These are phyloP conservation scores for Phaseolus lunatus DNA, from an alignment of 306 rosid species.

Conservation along the genomic window DNA sequence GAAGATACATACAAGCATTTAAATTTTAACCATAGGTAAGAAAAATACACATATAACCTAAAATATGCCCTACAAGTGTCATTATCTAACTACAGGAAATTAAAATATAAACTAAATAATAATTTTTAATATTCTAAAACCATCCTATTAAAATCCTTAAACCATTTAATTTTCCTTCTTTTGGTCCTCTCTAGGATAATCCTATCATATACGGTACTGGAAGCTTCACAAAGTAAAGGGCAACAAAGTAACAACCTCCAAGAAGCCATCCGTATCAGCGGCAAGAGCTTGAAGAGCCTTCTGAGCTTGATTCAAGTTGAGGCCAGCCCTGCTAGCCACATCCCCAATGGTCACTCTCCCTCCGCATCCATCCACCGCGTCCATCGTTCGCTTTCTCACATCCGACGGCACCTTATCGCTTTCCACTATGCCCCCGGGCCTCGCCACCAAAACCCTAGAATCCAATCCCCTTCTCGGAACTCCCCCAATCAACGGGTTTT, in stretches of 20 bases:
- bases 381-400: conserved; percentile 94
- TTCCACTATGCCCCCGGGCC: conserved; percentile 81
- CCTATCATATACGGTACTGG: background rate
- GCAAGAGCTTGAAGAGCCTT: conserved; percentile 93
- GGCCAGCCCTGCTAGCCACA: conserved; percentile 88
- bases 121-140: too few relatives aligned
- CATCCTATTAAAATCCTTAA: too few relatives aligned
- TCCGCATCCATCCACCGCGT: conserved; percentile 80
- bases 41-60: too few relatives aligned
- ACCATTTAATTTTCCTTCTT: too few relatives aligned
- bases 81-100: too few relatives aligned
- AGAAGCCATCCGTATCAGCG: conserved; percentile 84
- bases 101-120: too few relatives aligned
- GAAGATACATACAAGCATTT: too few relatives aligned
- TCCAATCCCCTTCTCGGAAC: conserved; percentile 42
- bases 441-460: conserved; percentile 55
- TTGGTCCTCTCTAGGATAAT: too few relatives aligned
- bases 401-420: conserved; percentile 74
- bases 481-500: background rate
- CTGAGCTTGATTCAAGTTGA: conserved; percentile 83
- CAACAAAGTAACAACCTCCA: conserved; percentile 62
- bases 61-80: too few relatives aligned
- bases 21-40: too few relatives aligned
- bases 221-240: background rate
- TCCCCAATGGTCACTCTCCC: conserved; percentile 93